These are phyloP conservation scores for Diaporthe vexans DNA, from an alignment of 2,329 filamentous ascomycete genomes.

Conservation along the genomic window DNA sequence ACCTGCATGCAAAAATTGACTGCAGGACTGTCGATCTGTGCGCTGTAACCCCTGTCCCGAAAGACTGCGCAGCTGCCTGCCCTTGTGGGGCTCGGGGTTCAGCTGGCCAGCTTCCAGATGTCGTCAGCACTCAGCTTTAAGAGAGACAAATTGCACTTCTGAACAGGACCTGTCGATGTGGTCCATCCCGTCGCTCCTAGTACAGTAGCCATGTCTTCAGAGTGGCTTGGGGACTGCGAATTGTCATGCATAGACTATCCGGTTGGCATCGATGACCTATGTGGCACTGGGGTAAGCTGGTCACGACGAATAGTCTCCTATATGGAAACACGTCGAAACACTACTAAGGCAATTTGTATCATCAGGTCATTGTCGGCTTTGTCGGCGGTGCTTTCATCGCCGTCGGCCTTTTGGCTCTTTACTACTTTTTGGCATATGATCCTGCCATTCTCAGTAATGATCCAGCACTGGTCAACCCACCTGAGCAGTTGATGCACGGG, in stretches of 20 bases:
- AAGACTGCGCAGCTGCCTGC: too few relatives aligned
- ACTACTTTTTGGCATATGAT: not conserved
- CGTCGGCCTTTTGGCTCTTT: not conserved
- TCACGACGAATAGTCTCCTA: not conserved
- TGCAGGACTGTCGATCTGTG: too few relatives aligned
- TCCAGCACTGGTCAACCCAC: not conserved
- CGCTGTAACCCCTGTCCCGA: too few relatives aligned
- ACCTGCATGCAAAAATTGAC: too few relatives aligned
- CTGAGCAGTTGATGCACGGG: not conserved
- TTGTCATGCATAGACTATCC: not conserved
- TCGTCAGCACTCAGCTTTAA: too few relatives aligned
- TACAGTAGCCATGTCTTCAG: not conserved
- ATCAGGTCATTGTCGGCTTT: not conserved
- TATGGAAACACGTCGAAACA: not conserved
- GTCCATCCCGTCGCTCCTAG: too few relatives aligned
- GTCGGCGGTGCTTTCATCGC: not conserved
- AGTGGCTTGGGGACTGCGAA: conserved; percentile 3
- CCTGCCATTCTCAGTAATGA: not conserved
- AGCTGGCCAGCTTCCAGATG: too few relatives aligned
- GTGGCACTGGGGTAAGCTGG: not conserved
- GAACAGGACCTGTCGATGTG: too few relatives aligned
- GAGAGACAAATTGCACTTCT: too few relatives aligned
- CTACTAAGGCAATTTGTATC: not conserved
- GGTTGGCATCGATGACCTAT: conserved; percentile 8
- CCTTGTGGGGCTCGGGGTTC: too few relatives aligned